Evolutionary conservation across 371 early-diverging fungal genomes (phyloP), one percentile per base, ranked within the genome.

Genomic region (Zychaea mexicana): DNA sequence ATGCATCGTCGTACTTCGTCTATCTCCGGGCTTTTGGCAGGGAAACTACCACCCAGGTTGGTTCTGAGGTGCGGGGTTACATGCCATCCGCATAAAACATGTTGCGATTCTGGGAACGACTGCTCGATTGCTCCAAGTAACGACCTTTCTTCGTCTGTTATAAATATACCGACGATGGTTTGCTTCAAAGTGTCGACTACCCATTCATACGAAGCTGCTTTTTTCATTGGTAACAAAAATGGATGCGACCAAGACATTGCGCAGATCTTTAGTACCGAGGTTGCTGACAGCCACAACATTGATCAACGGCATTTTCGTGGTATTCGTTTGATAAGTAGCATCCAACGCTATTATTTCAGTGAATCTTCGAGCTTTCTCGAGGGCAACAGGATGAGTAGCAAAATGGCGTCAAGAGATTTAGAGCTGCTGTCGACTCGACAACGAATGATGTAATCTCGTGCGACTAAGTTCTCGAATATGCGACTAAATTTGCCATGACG

Each of bases 61-160:
- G 4, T 1, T 8, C 26, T 24, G 3, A 59, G 45, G 27, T 59
- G 59, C 6, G 12, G 9, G 0, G 13, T 15, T 15, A 59, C 30
- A 27, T 59, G 59, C 59, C 59, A 59, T 22, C 33, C 47, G 45
- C 59, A 59, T 45, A 59, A 19, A 19, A 59, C 30, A 27, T 59
- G 59, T 3, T 1, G 12, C 2, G 38, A 59, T 10, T 12, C 8
- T 26, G 59, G 46, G 59, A 59, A 26, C 2, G 24, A 15, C 9
- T 42, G 21, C 13, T 45, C 30, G 33, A 59, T 2, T 21, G 59
- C 15, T 3, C 22, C 2, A 1, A 22, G n/a, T 24, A 59, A 19
- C 8, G 59, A 36, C 22, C 2, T 7, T 10, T 46, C 59, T 12
- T 42, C 42, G 19, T 59, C 59, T 21, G 46, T 59, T 21, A 59